These are phyloP conservation scores for Huiozyma naganishii DNA, from an alignment of 805 yeast genomes.

Conservation along the genomic window DNA sequence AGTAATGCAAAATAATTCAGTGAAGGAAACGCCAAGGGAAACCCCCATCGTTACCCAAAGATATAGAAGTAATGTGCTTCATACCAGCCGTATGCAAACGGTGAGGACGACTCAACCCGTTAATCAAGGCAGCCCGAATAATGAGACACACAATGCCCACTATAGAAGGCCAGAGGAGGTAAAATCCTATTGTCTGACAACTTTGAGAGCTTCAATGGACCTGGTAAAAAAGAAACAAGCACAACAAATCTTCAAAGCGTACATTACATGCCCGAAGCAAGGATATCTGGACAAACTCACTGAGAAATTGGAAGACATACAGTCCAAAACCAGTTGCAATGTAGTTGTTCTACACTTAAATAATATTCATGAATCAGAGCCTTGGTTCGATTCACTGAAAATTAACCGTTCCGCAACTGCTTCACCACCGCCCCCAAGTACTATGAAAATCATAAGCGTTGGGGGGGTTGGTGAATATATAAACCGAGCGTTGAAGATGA, in stretches of 20 bases:
- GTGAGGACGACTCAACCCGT: not conserved
- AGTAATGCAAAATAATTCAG: no score
- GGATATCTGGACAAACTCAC: conserved; percentile 18
- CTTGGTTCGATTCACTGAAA: conserved; percentile 23
- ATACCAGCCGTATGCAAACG: no score
- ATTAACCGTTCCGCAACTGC: conserved; percentile 13
- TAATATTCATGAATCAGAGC: conserved; percentile 25
- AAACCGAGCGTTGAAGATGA: conserved; percentile 17
- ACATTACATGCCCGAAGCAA: conserved; percentile 25
- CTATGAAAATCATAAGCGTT: conserved; percentile 22
- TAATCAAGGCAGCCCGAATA: not conserved
- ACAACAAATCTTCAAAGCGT: conserved; percentile 25
- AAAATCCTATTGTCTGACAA: conserved; percentile 22
- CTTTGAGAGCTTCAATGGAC: conserved; percentile 20
- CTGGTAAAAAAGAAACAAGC: conserved; percentile 19
- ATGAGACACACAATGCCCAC: not conserved
- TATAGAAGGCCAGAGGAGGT: conserved; percentile 19
- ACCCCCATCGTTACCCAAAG: no score
- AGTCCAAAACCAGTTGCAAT: conserved; percentile 26
- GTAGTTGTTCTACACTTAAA: conserved; percentile 24
- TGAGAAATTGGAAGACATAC: conserved; percentile 22
- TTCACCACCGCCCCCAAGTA: conserved; percentile 23
- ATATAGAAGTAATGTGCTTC: no score
- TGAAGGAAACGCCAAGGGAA: no score
- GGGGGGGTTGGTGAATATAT: conserved; percentile 28